phyloP scores from a whole-genome alignment of 2,329 filamentous ascomycete species.

The Aureobasidium sp. region DNA sequence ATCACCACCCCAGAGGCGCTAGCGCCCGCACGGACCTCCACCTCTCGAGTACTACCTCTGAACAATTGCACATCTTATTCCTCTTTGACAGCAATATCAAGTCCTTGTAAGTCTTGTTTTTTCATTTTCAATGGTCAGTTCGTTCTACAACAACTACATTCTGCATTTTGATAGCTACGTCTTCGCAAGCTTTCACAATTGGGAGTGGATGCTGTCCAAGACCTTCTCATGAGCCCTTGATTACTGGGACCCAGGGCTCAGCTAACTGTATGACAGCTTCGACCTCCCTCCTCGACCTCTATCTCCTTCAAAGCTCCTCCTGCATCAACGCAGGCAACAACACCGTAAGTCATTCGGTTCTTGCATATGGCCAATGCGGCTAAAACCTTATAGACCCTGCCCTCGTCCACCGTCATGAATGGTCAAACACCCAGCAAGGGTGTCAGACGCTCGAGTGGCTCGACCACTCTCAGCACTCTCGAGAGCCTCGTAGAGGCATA shows the following conservation, averaged over 20 bases:
- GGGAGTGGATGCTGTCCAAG: background rate
- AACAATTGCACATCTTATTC: background rate
- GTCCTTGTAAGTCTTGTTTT: background rate
- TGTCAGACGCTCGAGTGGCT: background rate
- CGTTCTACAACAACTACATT: background rate
- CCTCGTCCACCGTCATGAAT: background rate
- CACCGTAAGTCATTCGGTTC: background rate
- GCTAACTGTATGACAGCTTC: background rate
- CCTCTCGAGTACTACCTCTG: background rate
- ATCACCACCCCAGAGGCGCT: background rate
- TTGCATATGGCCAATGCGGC: background rate
- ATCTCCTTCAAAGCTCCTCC: slow-evolving; percentile 1
- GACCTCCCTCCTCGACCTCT: slow-evolving; percentile 5
- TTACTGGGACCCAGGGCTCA: background rate
- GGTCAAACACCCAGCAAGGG: background rate
- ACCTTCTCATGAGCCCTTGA: background rate
- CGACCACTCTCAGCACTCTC: background rate
- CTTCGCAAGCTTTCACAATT: background rate
- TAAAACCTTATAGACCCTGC: background rate
- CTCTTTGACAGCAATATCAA: background rate
- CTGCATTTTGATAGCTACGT: background rate
- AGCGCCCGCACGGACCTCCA: background rate
- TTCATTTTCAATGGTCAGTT: background rate
- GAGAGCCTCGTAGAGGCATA: slow-evolving; percentile 3
- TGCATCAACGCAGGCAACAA: slow-evolving; percentile 4